A percentile compares a stretch with the other conserved stretches of the same genome.
Evolutionary conservation across 2,329 filamentous ascomycete genomes (phyloP).

Genomic region (Talaromyces pinophilus): DNA sequence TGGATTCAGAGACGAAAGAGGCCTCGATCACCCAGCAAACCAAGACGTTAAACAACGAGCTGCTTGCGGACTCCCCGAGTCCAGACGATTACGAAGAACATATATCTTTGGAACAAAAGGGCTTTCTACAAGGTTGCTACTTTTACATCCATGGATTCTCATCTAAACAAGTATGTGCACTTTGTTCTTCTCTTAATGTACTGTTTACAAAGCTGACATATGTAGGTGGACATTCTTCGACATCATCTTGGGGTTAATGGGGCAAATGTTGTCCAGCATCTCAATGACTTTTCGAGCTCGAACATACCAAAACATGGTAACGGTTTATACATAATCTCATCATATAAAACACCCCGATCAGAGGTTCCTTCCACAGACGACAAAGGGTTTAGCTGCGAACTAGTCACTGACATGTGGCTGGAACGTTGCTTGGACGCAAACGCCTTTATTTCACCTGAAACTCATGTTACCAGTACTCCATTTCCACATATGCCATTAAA

Average conservation of each 20-base stretch:
- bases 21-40: constrained; percentile 35
- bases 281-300: constrained; percentile 38
- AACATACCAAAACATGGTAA: constrained; percentile 38
- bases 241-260: constrained; percentile 46
- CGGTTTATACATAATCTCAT: constrained; percentile 43
- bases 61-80: constrained; percentile 25
- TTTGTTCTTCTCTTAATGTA: constrained; percentile 8
- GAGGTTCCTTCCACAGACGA: constrained; percentile 43
- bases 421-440: constrained; percentile 84
- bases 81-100: constrained; percentile 15
- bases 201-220: constrained; percentile 24
- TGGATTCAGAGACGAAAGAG: constrained; percentile 23
- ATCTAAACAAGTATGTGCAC: constrained; percentile 51
- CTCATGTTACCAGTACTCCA: constrained; percentile 74
- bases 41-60: constrained; percentile 44
- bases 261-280: constrained; percentile 40
- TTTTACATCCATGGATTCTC: constrained; percentile 65
- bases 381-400: constrained; percentile 46
- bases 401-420: constrained; percentile 89
- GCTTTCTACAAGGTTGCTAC: constrained; percentile 56
- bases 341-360: constrained; percentile 38
- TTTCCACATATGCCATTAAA: constrained; percentile 69
- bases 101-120: constrained; percentile 38
- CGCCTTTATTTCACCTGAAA: constrained; percentile 65
- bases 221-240: constrained; percentile 40